These are phyloP conservation scores for Penicillium sp. DNA, from an alignment of 2,329 filamentous ascomycete species.

Conservation along the genomic window DNA sequence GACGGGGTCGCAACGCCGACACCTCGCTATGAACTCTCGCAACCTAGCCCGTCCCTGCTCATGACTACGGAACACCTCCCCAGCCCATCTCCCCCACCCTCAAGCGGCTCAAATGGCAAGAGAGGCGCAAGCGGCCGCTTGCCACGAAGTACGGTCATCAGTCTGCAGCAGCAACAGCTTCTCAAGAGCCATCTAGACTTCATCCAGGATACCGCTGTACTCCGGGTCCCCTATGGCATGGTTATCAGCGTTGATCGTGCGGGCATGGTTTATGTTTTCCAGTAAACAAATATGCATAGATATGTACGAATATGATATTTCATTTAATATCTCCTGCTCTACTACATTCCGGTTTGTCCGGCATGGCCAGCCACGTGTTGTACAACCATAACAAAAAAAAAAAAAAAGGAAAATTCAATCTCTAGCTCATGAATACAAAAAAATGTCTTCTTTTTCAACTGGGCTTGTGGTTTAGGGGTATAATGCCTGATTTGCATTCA, in stretches of 20 bases:
- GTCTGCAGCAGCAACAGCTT: slow-evolving; percentile 82
- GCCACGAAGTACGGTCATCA: slow-evolving; percentile 81
- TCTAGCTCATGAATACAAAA: neutral
- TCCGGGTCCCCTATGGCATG: slow-evolving; percentile 92
- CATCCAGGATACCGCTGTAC: slow-evolving; percentile 82
- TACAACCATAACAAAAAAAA: too few relatives aligned
- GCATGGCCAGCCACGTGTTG: too few relatives aligned
- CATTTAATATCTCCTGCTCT: too few relatives aligned
- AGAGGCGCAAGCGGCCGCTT: slow-evolving; percentile 53
- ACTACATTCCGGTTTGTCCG: too few relatives aligned
- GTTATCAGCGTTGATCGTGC: slow-evolving; percentile 86
- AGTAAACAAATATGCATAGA: slow-evolving; percentile 29
- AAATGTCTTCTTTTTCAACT: neutral
- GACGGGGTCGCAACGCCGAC: slow-evolving; percentile 51
- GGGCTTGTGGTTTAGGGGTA: slow-evolving; percentile 17
- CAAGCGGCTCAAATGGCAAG: slow-evolving; percentile 35
- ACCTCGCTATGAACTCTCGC: slow-evolving; percentile 71
- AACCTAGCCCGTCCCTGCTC: slow-evolving; percentile 66
- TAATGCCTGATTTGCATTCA: slow-evolving; percentile 13
- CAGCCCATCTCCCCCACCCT: slow-evolving; percentile 32
- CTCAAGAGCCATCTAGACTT: slow-evolving; percentile 86
- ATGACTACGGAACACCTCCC: slow-evolving; percentile 69
- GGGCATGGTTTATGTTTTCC: slow-evolving; percentile 86
- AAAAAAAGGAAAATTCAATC: too few relatives aligned
- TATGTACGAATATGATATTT: too few relatives aligned